phyloP scores from a whole-genome alignment of 1,284 basidiomycete species.

The Trametes versicolor region DNA sequence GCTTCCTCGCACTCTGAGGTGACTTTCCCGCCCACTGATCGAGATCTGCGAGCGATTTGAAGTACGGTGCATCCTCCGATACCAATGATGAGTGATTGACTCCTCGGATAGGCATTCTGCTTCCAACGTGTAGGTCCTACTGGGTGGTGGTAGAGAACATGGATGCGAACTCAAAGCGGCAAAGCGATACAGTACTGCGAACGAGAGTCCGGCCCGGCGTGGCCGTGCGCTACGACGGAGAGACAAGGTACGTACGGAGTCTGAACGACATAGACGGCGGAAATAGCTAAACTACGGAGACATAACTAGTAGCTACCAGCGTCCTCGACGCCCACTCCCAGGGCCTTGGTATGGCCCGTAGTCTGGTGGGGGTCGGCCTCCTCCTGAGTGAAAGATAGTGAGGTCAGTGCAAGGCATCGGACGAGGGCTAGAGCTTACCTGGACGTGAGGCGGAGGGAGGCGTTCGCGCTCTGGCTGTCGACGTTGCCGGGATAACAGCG shows the following conservation, averaged over 20 bases:
- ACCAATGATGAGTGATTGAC: conserved; percentile 46
- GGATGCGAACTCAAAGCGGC: background rate
- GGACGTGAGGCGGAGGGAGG: conserved; percentile 60
- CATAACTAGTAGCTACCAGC: conserved; percentile 32
- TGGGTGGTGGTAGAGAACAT: background rate
- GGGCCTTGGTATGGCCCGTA: conserved; percentile 56
- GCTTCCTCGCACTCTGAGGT: conserved; percentile 39
- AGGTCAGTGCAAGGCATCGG: background rate
- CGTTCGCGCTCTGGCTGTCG: conserved; percentile 51
- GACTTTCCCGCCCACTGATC: conserved; percentile 51
- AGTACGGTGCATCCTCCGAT: conserved; percentile 51
- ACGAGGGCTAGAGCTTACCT: conserved; percentile 41
- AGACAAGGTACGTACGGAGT: background rate
- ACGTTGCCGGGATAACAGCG: conserved; percentile 76
- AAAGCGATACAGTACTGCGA: background rate
- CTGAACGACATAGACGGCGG: background rate
- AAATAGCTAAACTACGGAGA: conserved; percentile 1
- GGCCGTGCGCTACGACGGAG: conserved; percentile 12
- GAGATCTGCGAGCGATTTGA: conserved; percentile 50
- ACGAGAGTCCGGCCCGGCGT: background rate
- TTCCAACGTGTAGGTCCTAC: background rate
- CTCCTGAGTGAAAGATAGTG: conserved; percentile 21
- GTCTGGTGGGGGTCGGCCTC: conserved; percentile 55
- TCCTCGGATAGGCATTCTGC: conserved; percentile 52
- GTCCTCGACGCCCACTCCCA: conserved; percentile 45